Evolutionary conservation across 495 filamentous ascomycete genomes (phyloP).

Genomic region (Monascus purpureus): DNA sequence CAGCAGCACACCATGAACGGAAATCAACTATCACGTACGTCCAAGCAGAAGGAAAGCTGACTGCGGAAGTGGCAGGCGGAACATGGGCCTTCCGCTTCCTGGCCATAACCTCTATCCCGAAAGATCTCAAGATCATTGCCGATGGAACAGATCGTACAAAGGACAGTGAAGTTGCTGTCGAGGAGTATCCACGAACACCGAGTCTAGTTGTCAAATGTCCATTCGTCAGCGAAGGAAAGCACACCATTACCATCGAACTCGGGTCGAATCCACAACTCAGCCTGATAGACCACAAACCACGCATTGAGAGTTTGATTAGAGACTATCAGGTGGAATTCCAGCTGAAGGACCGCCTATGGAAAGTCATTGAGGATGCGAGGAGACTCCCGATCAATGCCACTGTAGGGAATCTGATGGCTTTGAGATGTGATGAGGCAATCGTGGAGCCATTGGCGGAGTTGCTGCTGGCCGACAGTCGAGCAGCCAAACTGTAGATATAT

Average conservation of each 20-base stretch:
- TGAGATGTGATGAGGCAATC: conserved; percentile 18
- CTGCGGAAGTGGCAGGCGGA: background rate
- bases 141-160: conserved; percentile 12
- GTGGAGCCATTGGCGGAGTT: conserved; percentile 29
- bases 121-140: conserved; percentile 9
- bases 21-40: conserved; percentile 4
- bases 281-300: conserved; percentile 11
- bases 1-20: background rate
- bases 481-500: too few relatives aligned
- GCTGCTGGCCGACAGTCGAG: conserved; percentile 25
- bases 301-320: conserved; percentile 19
- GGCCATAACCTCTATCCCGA: conserved; percentile 11
- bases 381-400: conserved; percentile 8
- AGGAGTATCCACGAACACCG: conserved; percentile 6
- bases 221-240: conserved; percentile 1
- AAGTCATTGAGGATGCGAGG: conserved; percentile 9
- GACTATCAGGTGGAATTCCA: conserved; percentile 27
- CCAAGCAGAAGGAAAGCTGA: background rate
- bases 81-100: conserved; percentile 8
- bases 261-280: conserved; percentile 20
- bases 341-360: conserved; percentile 26
- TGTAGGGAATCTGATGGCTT: conserved; percentile 16
- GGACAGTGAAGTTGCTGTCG: conserved; percentile 9
- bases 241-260: conserved; percentile 13
- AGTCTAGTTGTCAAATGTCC: conserved; percentile 2